phyloP scores from a whole-genome alignment of 441 rosid genomes.

The Mallotus repandus region DNA sequence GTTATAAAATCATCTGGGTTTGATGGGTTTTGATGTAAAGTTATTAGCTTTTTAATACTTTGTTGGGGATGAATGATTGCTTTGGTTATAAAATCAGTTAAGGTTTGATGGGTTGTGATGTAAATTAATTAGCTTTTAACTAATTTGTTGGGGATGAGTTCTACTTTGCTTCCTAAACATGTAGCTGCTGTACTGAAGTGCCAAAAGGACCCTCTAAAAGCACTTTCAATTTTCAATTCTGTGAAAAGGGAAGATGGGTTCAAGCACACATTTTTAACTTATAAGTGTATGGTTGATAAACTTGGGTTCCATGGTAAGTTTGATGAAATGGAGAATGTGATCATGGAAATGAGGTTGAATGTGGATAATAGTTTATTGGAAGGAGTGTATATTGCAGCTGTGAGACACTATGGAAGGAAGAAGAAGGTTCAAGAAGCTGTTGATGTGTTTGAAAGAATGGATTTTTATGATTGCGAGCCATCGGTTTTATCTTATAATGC shows the following conservation, averaged over 20 bases:
- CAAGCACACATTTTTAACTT: conserved; percentile 73
- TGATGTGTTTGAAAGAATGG: conserved; percentile 91
- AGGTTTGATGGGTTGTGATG: conserved; percentile 15
- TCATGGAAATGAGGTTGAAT: conserved; percentile 53
- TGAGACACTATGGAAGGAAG: conserved; percentile 76
- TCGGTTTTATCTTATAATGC: conserved; percentile 74
- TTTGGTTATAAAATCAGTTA: background rate
- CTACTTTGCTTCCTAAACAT: conserved; percentile 71
- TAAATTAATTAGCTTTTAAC: conserved; percentile 10
- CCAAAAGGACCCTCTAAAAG: conserved; percentile 72
- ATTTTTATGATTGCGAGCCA: conserved; percentile 69
- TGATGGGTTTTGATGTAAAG: no score
- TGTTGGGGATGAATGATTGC: background rate
- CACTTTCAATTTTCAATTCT: conserved; percentile 74
- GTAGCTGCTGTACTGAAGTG: conserved; percentile 71
- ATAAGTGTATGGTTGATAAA: conserved; percentile 69
- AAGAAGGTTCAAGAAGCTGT: conserved; percentile 84
- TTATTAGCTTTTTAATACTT: no score
- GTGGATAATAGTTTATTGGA: conserved; percentile 57
- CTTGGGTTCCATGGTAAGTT: conserved; percentile 76
- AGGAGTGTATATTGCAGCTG: conserved; percentile 68
- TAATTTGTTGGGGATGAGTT: conserved; percentile 44
- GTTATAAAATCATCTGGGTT: no score
- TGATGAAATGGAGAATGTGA: conserved; percentile 68
- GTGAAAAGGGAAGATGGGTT: conserved; percentile 61